These are phyloP conservation scores for Forsythia viridissima DNA, from an alignment of 257 asterid genomes.

Conservation along the genomic window DNA sequence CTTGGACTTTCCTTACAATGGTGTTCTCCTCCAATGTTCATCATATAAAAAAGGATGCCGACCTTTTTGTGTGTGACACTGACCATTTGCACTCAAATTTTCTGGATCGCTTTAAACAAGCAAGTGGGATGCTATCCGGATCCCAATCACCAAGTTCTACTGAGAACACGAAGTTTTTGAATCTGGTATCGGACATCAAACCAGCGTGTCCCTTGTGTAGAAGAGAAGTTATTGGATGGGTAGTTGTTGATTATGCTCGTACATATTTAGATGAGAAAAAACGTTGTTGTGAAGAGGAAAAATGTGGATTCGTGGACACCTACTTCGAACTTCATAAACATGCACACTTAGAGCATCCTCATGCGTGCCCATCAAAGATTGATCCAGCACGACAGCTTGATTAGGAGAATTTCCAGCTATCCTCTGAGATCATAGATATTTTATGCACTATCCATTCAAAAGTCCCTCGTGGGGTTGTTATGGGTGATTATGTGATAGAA, in stretches of 20 bases:
- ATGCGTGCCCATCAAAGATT: slow-evolving; percentile 70
- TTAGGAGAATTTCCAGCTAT: slow-evolving; percentile 86
- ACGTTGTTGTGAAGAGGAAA: slow-evolving; percentile 75
- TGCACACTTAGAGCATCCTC: slow-evolving; percentile 71
- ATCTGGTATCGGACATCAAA: slow-evolving; percentile 35
- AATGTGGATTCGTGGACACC: slow-evolving; percentile 64
- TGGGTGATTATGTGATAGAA: slow-evolving; percentile 88
- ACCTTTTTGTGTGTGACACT: slow-evolving; percentile 73
- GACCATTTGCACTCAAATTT: slow-evolving; percentile 80
- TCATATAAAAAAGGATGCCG: slow-evolving; percentile 73
- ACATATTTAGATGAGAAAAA: slow-evolving; percentile 55
- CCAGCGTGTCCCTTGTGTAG: slow-evolving; percentile 79
- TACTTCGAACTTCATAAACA: slow-evolving; percentile 68
- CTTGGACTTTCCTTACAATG: slow-evolving; percentile 75
- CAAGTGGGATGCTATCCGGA: slow-evolving; percentile 47
- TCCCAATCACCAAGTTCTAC: slow-evolving; percentile 38
- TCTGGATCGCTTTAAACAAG: slow-evolving; percentile 73
- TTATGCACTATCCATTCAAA: slow-evolving; percentile 81
- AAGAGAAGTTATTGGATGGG: slow-evolving; percentile 79
- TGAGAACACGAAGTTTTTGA: slow-evolving; percentile 32
- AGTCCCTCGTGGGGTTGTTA: slow-evolving; percentile 79
- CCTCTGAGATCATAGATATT: slow-evolving; percentile 79
- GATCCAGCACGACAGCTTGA: slow-evolving; percentile 83
- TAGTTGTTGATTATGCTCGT: slow-evolving; percentile 65
- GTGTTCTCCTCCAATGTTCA: slow-evolving; percentile 81